Percentiles rank a stretch among this genome's conserved stretches.
Conservation (phyloP, 495 filamentous ascomycete species). For the Corynascus novoguineensis region DNA sequence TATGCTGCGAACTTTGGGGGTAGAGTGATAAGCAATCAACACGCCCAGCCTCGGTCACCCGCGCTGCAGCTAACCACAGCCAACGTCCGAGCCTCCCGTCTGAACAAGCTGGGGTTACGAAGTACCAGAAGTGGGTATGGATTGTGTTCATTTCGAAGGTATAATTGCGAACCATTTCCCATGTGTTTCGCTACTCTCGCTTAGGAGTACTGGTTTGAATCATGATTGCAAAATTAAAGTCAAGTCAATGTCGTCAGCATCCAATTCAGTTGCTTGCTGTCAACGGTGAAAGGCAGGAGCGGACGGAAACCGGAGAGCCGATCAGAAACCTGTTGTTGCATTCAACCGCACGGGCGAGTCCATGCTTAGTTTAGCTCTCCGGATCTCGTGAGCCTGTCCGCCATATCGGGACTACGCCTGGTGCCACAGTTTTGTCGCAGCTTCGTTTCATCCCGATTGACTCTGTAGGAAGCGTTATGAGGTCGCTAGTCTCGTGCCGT, state of each 20-base stretch:
- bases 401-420: neutral
- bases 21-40: neutral
- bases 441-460: slow-evolving; percentile 35
- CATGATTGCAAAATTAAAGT: neutral
- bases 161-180: neutral
- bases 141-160: neutral
- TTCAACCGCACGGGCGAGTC: too few relatives aligned
- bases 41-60: neutral
- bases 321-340: too few relatives aligned
- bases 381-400: too few relatives aligned
- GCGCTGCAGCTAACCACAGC: neutral
- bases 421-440: slow-evolving; percentile 20
- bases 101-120: too few relatives aligned
- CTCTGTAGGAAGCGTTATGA: too few relatives aligned
- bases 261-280: neutral
- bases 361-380: too few relatives aligned
- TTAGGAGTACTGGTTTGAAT: too few relatives aligned
- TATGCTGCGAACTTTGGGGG: neutral
- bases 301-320: too few relatives aligned
- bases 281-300: neutral
- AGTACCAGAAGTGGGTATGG: neutral
- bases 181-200: neutral
- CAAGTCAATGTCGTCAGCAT: neutral
- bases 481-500: too few relatives aligned
- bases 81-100: too few relatives aligned